phyloP scores from a whole-genome alignment of 805 yeast species.

The Candida tammaniensis region DNA sequence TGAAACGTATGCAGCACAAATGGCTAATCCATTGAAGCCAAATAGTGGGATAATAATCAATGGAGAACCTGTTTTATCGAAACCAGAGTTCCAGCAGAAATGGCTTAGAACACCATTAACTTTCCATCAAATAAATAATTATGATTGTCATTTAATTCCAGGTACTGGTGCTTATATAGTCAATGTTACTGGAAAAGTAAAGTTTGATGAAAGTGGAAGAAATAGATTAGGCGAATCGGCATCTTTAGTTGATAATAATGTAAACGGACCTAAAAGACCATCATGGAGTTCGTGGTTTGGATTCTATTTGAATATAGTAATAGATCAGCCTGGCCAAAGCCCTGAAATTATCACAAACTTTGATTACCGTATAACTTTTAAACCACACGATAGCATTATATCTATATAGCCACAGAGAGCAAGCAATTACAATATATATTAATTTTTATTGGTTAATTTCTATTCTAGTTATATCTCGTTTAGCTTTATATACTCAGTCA shows the following conservation, averaged over 20 bases:
- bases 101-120: constrained; percentile 60
- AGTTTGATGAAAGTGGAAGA: constrained; percentile 74
- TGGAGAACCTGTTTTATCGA: constrained; percentile 51
- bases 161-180: constrained; percentile 57
- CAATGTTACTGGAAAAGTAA: constrained; percentile 56
- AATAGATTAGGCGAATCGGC: constrained; percentile 65
- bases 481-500: constrained; percentile 27
- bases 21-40: constrained; percentile 50
- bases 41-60: constrained; percentile 54
- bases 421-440: too few species aligned
- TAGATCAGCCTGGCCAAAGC: constrained; percentile 34
- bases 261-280: constrained; percentile 34
- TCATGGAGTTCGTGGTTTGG: constrained; percentile 75
- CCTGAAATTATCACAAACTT: constrained; percentile 57
- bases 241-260: constrained; percentile 35
- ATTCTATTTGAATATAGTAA: constrained; percentile 54
- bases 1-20: constrained; percentile 41
- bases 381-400: constrained; percentile 53
- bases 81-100: constrained; percentile 51
- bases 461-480: constrained; percentile 8
- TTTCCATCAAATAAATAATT: constrained; percentile 60
- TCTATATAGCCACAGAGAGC: constrained; percentile 3
- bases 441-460: background rate
- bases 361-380: constrained; percentile 64
- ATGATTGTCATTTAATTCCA: constrained; percentile 66